These are phyloP conservation scores for Ogataea zsoltii DNA, from an alignment of 805 yeast genomes.

Conservation along the genomic window DNA sequence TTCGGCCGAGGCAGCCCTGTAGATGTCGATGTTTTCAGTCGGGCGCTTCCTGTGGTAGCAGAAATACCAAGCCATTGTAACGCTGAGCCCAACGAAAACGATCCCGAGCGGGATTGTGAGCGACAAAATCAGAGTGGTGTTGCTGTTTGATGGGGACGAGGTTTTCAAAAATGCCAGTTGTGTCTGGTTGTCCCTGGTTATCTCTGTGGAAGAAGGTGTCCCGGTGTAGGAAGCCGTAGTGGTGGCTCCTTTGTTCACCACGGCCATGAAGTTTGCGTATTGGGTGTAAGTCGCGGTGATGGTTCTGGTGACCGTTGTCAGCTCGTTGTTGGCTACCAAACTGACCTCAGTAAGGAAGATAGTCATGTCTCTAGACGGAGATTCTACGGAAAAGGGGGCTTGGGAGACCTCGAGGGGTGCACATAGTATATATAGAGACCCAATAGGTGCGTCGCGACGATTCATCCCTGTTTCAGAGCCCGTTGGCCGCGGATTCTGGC, in stretches of 20 bases:
- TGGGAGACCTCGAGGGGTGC: too few relatives aligned
- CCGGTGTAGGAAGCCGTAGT: neutral
- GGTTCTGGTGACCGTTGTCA: constrained; percentile 21
- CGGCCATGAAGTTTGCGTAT: constrained; percentile 6
- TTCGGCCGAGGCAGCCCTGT: too few relatives aligned
- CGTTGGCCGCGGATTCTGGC: too few relatives aligned
- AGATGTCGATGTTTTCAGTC: neutral
- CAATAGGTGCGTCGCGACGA: neutral
- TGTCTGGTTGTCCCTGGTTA: neutral
- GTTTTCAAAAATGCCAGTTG: neutral
- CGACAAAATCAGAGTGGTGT: constrained; percentile 15
- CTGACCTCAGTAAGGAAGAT: constrained; percentile 10
- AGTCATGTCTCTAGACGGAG: neutral
- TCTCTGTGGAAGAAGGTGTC: neutral
- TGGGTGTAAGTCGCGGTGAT: constrained; percentile 14
- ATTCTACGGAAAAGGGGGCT: neutral
- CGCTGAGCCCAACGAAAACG: constrained; percentile 5
- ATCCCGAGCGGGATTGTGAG: constrained; percentile 17
- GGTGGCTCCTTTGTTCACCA: constrained; percentile 4
- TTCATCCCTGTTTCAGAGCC: constrained; percentile 4
- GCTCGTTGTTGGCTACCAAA: constrained; percentile 18
- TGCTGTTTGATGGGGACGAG: constrained; percentile 6
- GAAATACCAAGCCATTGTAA: constrained; percentile 9
- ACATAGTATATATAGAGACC: neutral
- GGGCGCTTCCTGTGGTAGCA: neutral